These are phyloP conservation scores for Fagopyrum tataricum DNA, from an alignment of 148 eudicot genomes.

Conservation along the genomic window DNA sequence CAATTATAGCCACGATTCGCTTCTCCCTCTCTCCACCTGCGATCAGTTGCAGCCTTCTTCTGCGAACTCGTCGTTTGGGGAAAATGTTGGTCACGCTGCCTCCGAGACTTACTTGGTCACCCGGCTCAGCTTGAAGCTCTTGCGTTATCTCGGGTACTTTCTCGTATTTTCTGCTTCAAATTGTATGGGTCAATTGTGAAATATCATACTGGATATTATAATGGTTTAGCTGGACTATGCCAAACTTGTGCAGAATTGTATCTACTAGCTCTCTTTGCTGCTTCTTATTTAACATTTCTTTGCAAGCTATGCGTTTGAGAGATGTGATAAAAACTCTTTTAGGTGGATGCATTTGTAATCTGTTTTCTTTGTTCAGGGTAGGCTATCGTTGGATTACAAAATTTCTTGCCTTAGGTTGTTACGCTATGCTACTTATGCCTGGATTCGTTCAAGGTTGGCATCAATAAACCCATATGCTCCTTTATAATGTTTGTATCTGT, in stretches of 20 bases:
- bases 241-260: background rate
- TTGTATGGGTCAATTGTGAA: background rate
- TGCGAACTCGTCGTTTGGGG: slow-evolving; percentile 13
- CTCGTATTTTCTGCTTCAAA: background rate
- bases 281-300: slow-evolving; percentile 17
- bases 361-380: slow-evolving; percentile 45
- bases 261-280: background rate
- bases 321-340: background rate
- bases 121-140: slow-evolving; percentile 22
- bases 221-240: background rate
- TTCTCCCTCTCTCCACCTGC: slow-evolving; percentile 11
- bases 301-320: background rate
- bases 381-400: slow-evolving; percentile 59
- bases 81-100: slow-evolving; percentile 23
- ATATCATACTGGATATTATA: background rate
- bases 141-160: slow-evolving; percentile 35
- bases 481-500: background rate
- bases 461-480: slow-evolving; percentile 2
- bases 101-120: slow-evolving; percentile 23
- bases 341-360: background rate
- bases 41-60: background rate
- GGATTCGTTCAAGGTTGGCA: slow-evolving; percentile 63
- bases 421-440: slow-evolving; percentile 49
- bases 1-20: slow-evolving; percentile 26
- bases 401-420: slow-evolving; percentile 54